These are phyloP conservation scores for Exobasidium cylindrosporum DNA, from an alignment of 1,284 basidiomycete genomes.

Conservation along the genomic window DNA sequence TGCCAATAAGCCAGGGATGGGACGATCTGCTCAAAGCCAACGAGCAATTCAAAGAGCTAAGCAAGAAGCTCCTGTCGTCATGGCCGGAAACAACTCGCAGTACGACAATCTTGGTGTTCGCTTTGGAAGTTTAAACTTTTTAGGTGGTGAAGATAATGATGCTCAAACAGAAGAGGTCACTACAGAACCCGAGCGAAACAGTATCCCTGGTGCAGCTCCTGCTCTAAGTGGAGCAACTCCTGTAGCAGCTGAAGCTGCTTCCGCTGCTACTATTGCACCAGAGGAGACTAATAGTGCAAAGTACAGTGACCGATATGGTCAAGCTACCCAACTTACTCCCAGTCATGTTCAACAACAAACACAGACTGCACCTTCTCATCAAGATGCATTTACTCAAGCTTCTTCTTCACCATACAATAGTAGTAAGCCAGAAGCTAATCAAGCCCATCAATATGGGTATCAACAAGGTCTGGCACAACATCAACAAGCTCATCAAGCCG, in stretches of 20 bases:
- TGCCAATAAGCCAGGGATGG: constrained; percentile 23
- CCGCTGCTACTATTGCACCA: not conserved
- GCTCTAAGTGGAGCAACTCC: not conserved
- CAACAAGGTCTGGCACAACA: constrained; percentile 1
- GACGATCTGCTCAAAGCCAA: constrained; percentile 24
- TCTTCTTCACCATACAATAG: not conserved
- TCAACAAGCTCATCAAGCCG: constrained; percentile 8
- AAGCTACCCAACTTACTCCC: constrained; percentile 4
- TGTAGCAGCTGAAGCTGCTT: constrained; percentile 6
- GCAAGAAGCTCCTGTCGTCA: constrained; percentile 51
- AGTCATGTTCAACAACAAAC: constrained; percentile 8
- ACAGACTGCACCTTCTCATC: constrained; percentile 1
- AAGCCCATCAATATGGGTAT: constrained; percentile 4
- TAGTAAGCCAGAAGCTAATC: not conserved
- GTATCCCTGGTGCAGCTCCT: not conserved
- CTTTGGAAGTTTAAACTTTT: constrained; percentile 53
- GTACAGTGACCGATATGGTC: constrained; percentile 16
- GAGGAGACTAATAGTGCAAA: constrained; percentile 6
- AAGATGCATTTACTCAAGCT: constrained; percentile 12
- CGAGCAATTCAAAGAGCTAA: constrained; percentile 42
- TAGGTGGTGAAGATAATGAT: constrained; percentile 34
- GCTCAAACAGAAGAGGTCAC: constrained; percentile 10
- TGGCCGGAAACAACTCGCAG: constrained; percentile 45
- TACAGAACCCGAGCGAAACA: not conserved
- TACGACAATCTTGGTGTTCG: constrained; percentile 52